Evolutionary conservation across 2,329 filamentous ascomycete species (phyloP).

Genomic region (Trichoderma endophyticum): DNA sequence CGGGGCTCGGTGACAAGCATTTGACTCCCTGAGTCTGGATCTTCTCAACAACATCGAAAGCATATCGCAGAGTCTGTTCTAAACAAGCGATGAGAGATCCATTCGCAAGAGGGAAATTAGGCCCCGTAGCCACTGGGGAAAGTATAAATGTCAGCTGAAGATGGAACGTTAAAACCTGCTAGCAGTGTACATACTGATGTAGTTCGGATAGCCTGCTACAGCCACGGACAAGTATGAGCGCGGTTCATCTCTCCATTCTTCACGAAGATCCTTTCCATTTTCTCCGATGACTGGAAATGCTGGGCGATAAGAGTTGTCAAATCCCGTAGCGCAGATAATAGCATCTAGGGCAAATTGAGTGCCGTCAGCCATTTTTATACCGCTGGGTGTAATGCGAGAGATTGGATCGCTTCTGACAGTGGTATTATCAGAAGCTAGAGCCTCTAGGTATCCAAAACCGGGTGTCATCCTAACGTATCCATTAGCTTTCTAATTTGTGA

Average conservation of each 20-base stretch:
- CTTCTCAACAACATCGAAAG: not conserved
- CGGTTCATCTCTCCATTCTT: not conserved
- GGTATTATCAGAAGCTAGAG: not conserved
- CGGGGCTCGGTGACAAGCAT: not conserved
- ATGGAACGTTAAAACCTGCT: not conserved
- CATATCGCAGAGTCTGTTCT: not conserved
- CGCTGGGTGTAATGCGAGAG: not conserved
- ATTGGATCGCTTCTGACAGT: not conserved
- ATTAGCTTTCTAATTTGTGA: not conserved
- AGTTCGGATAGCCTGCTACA: not conserved
- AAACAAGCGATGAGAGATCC: not conserved
- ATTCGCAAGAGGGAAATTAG: not conserved
- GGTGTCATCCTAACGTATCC: not conserved
- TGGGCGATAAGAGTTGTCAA: not conserved
- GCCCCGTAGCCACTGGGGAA: not conserved
- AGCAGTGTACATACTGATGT: not conserved
- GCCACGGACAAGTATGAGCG: not conserved
- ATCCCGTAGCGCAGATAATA: not conserved
- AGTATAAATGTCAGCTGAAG: not conserved
- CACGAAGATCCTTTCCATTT: not conserved
- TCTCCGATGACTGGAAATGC: not conserved
- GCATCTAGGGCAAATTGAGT: not conserved
- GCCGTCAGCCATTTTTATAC: not conserved
- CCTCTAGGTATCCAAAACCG: not conserved
- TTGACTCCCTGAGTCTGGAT: not conserved